These are phyloP conservation scores for Hyphopichia homilentoma DNA, from an alignment of 805 yeast genomes.

Conservation along the genomic window DNA sequence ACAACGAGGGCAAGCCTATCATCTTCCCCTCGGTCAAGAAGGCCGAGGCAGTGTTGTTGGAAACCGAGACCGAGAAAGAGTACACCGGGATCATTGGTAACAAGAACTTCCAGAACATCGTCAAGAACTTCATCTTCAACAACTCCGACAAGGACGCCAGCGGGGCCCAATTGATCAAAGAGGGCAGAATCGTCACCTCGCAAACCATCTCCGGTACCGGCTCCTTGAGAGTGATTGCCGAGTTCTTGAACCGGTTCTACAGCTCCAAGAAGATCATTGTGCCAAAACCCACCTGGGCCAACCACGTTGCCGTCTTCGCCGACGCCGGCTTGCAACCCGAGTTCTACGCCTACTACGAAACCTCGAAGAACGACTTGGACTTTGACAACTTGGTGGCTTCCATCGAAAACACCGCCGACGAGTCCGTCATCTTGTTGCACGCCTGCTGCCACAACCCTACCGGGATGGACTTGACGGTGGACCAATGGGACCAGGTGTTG, in stretches of 20 bases:
- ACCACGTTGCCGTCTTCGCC: constrained; percentile 76
- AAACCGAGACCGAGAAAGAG: constrained; percentile 64
- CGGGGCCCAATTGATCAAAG: constrained; percentile 53
- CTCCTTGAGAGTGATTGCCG: constrained; percentile 81
- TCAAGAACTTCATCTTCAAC: constrained; percentile 69
- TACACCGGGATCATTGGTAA: constrained; percentile 85
- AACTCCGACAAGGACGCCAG: constrained; percentile 48
- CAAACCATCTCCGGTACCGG: constrained; percentile 97
- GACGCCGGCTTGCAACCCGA: constrained; percentile 65
- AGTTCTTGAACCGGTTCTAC: constrained; percentile 64
- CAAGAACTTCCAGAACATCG: constrained; percentile 59
- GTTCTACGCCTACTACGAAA: constrained; percentile 70
- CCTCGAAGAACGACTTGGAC: constrained; percentile 57
- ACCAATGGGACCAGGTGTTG: constrained; percentile 77
- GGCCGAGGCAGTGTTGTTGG: constrained; percentile 55
- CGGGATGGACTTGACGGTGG: constrained; percentile 82
- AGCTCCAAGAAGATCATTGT: constrained; percentile 55
- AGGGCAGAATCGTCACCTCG: constrained; percentile 69
- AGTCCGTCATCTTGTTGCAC: constrained; percentile 72
- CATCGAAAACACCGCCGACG: constrained; percentile 50
- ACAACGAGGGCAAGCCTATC: constrained; percentile 82
- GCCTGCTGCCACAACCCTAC: constrained; percentile 98
- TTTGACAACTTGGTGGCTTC: constrained; percentile 61
- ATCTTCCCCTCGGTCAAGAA: constrained; percentile 71
- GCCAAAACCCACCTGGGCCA: constrained; percentile 94